These are phyloP conservation scores for Hyaloscypha bicolor DNA, from an alignment of 495 filamentous ascomycete genomes.

Conservation along the genomic window DNA sequence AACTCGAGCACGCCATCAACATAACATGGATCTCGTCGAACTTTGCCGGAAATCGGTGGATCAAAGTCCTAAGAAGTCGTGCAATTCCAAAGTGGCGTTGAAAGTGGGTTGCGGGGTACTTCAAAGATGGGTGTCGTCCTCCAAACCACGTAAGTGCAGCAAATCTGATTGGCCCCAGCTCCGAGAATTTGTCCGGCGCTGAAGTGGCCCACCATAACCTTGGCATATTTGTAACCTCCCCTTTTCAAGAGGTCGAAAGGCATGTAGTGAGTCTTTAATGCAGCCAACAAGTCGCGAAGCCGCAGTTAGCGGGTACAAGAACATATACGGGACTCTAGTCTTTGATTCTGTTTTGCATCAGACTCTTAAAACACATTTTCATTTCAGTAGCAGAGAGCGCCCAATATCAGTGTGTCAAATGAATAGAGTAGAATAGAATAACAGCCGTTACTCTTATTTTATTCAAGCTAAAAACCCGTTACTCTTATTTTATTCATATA, in stretches of 20 bases:
- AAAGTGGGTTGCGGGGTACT: background rate
- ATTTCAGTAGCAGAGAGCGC: no score
- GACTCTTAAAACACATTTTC: background rate
- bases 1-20: background rate
- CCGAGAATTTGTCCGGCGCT: conserved; percentile 14
- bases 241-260: background rate
- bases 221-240: background rate
- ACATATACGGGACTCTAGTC: background rate
- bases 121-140: background rate
- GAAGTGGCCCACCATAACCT: background rate
- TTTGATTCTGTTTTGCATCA: background rate
- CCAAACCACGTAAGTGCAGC: background rate
- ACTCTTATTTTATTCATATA: no score
- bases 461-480: no score
- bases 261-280: background rate
- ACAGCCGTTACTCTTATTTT: no score
- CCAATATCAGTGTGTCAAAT: no score
- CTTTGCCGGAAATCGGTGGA: background rate
- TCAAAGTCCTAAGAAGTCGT: background rate
- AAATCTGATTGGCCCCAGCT: background rate
- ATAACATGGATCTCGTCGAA: background rate
- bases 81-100: background rate
- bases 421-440: no score
- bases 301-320: background rate
- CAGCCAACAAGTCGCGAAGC: background rate